These are phyloP conservation scores for Plasmodium gallinaceum DNA, from an alignment of 169 alveolate species.

Conservation along the genomic window DNA sequence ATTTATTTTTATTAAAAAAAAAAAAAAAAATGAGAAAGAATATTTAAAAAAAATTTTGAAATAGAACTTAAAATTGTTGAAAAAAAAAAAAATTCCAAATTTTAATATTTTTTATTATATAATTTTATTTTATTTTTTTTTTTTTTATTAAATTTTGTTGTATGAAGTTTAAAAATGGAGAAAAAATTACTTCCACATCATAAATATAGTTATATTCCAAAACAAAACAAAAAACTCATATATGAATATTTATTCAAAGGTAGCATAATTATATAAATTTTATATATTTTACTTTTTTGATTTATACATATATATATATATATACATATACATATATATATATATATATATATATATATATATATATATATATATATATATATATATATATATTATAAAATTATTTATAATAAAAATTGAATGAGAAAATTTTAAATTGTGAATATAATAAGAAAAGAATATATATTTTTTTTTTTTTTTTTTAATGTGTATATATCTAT, in stretches of 20 bases:
- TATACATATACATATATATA: neutral
- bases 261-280: conserved; percentile 3
- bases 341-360: neutral
- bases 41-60: no score
- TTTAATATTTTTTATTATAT: neutral
- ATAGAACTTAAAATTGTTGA: no score
- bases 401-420: no score
- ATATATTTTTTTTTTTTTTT: neutral
- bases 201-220: conserved; percentile 86
- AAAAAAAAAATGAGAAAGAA: no score
- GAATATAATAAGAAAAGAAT: no score
- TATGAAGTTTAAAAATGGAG: conserved; percentile 24
- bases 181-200: conserved; percentile 64
- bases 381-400: neutral
- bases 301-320: neutral
- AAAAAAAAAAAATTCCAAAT: neutral
- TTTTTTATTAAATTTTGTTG: neutral
- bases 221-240: conserved; percentile 82
- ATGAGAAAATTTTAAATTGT: no score
- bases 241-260: conserved; percentile 86
- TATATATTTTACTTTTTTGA: no score
- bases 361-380: neutral
- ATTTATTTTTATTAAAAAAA: no score
- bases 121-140: conserved; percentile 8
- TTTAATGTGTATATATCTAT: neutral